Evolutionary conservation across 306 rosid genomes (phyloP), one percentile per base, ranked within the genome.

Genomic region (Hylodesmum podocarpum): DNA sequence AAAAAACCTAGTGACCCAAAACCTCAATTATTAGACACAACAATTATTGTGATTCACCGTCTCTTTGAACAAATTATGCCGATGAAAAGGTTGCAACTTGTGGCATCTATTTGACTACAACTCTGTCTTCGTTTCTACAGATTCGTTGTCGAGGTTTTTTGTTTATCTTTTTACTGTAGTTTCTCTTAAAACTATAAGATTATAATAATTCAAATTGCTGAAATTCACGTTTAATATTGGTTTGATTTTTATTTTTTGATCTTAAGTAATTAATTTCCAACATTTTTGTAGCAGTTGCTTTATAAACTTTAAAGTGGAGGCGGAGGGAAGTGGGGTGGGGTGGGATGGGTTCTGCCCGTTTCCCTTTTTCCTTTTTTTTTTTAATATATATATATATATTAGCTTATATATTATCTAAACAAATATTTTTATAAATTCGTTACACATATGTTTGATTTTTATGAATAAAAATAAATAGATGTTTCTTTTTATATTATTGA

Each of bases 21-120:
- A 70, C 33, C 34, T 33, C 75, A 70, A 70, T 49, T 49, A 49
- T 49, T 31, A 16, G 8, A 29, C 36, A 51, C 12, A 29, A 1
- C 24, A 71, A 71, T 71, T 22, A 51, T 71, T 71, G 65, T 19
- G 76, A 51, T 22, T 51, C 37, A 36, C 76, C 22, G 8, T 34
- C 29, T 14, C 37, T 24, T 72, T 3, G 8, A 53, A 36, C 66
- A 72, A 14, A 21, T 53, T 36, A 40, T 66, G 22, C 25, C 12
- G 1, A 22, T 19, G 9, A 19, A 51, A 50, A 50, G 8, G 22
- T 5, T n/a, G 36, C 75, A 47, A 18, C 25, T 22, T 36, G 76
- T 25, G 11, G 3, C 12, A 10, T 10, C 2, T 39, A 10, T 10
- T 39, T 12, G 12, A 39, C 44, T 66, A 31, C 19, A 59, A 8